Percentiles rank a stretch among this genome's conserved stretches.
These are phyloP conservation scores for Neofusicoccum sp. DNA, from an alignment of 2,329 filamentous ascomycete species.

Conservation along the genomic window DNA sequence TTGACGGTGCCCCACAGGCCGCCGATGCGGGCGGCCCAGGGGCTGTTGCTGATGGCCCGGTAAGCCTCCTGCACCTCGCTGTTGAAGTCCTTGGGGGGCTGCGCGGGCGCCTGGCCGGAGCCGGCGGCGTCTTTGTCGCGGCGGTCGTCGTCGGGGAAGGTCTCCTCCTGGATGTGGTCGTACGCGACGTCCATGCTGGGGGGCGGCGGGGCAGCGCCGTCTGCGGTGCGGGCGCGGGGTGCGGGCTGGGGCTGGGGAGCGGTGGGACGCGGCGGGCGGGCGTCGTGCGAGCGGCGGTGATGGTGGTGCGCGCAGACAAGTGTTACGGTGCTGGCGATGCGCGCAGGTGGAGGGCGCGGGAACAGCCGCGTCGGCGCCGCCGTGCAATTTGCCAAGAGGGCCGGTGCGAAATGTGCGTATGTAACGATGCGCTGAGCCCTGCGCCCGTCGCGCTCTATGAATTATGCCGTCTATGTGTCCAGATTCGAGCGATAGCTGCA, in stretches of 20 bases:
- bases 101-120: slow-evolving; percentile 19
- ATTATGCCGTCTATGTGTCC: slow-evolving; percentile 12
- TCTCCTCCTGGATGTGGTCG: slow-evolving; percentile 90
- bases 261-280: neutral
- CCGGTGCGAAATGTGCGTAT: neutral
- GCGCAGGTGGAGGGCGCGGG: neutral
- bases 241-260: neutral
- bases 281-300: neutral
- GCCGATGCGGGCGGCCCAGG: slow-evolving; percentile 86
- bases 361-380: slow-evolving; percentile 8
- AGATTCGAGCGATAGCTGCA: neutral
- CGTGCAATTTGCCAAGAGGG: slow-evolving; percentile 12
- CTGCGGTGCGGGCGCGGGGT: neutral
- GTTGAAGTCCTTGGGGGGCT: slow-evolving; percentile 60
- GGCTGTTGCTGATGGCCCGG: slow-evolving; percentile 84
- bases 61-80: slow-evolving; percentile 92
- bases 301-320: neutral
- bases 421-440: no score
- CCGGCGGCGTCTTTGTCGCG: slow-evolving; percentile 45
- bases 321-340: neutral
- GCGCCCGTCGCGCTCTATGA: slow-evolving; percentile 5
- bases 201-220: slow-evolving; percentile 1
- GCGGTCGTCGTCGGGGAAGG: slow-evolving; percentile 49
- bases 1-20: slow-evolving; percentile 89
- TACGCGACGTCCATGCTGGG: slow-evolving; percentile 87